Evolutionary conservation across 345 rosid genomes (phyloP).

Genomic region (Linum usitatissimum): DNA sequence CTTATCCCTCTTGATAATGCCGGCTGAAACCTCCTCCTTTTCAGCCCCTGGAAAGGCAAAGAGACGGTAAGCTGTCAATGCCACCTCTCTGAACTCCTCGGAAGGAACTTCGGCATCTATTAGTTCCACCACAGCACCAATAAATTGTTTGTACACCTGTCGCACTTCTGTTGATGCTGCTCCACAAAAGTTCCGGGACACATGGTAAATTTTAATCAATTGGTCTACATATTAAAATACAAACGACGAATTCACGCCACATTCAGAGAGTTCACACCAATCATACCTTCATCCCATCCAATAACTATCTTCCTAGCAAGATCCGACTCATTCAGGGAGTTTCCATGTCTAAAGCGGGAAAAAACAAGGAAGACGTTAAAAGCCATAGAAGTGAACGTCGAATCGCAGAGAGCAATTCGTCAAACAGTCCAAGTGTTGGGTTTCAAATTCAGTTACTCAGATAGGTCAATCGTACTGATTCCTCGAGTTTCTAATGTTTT

Average conservation of each 20-base stretch:
- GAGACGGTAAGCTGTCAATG: conserved; percentile 39
- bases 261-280: background rate
- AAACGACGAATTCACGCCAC: background rate
- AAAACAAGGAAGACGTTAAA: conserved; percentile 4
- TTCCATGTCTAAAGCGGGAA: conserved; percentile 24
- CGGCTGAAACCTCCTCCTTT: conserved; percentile 27
- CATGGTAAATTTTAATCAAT: background rate
- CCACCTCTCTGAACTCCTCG: conserved; percentile 76
- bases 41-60: conserved; percentile 35
- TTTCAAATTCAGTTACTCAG: background rate
- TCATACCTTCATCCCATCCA: conserved; percentile 83
- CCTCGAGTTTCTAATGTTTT: background rate
- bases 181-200: conserved; percentile 12
- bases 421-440: background rate
- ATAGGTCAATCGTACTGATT: background rate
- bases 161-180: conserved; percentile 75
- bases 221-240: background rate
- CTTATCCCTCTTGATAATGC: conserved; percentile 35
- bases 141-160: conserved; percentile 70
- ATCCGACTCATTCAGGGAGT: conserved; percentile 53
- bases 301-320: conserved; percentile 68
- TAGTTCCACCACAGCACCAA: conserved; percentile 62
- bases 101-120: conserved; percentile 65
- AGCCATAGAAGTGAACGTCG: background rate
- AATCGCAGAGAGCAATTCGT: background rate